A percentile compares a stretch with the other conserved stretches of the same genome.
Conservation (phyloP, 2,329 filamentous ascomycete species). For the Beauveria bassiana region DNA sequence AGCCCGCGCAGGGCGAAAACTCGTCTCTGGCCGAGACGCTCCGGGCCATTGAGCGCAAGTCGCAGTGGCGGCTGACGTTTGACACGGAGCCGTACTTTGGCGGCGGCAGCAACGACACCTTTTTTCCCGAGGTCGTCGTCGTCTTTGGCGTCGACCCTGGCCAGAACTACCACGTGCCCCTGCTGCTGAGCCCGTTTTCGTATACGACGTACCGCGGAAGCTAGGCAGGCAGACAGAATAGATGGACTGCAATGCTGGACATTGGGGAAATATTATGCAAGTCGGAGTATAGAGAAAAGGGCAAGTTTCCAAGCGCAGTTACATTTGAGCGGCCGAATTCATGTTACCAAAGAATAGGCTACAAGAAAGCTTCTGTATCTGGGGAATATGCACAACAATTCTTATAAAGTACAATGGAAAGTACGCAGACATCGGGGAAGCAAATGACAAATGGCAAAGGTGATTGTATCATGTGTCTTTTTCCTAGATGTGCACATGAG, state of each 20-base stretch:
- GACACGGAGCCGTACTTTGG: constrained; percentile 67
- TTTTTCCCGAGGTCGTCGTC: constrained; percentile 54
- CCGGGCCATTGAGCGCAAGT: constrained; percentile 33
- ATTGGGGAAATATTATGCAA: too few species aligned
- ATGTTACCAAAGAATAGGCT: too few species aligned
- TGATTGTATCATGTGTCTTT: too few species aligned
- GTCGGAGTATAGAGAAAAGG: too few species aligned
- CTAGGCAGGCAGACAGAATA: constrained; percentile 27
- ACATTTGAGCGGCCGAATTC: too few species aligned
- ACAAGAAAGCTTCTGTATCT: too few species aligned
- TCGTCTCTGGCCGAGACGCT: constrained; percentile 50
- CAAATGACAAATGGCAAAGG: too few species aligned
- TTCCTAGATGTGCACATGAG: not conserved
- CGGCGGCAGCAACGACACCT: constrained; percentile 40
- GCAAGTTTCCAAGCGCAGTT: too few species aligned
- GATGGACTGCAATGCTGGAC: too few species aligned
- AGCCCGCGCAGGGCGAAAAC: constrained; percentile 35
- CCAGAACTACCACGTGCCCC: constrained; percentile 72
- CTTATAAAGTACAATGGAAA: too few species aligned
- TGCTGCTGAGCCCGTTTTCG: constrained; percentile 69
- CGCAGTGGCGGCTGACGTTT: constrained; percentile 63
- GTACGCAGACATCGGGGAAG: too few species aligned
- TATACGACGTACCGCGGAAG: constrained; percentile 81
- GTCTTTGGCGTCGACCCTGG: constrained; percentile 44
- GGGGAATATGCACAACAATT: too few species aligned